Base-by-base conservation (phyloP, 805 yeast genomes). In the Lachancea quebecensis region DNA sequence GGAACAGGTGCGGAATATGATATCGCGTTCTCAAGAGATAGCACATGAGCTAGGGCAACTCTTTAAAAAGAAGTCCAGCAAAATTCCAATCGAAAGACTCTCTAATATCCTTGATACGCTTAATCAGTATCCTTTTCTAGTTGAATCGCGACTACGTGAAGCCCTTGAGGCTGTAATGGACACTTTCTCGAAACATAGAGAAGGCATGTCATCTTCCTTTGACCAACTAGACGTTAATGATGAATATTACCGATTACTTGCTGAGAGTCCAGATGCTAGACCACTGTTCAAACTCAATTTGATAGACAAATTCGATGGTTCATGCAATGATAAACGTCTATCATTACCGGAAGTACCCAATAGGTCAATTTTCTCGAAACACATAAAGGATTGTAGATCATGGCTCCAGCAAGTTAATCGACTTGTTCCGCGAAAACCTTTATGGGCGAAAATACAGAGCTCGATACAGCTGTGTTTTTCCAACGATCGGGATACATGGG, bases 281-380 rank as follows among this genome's bases (percentile, higher is more conserved):
- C n/a, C 39, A 4, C 30, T 41, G 16, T 28, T 7, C 17, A 35
- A 28, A 10, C 30, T 48, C 10, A 35, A 45, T 8, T 27, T 57
- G 4, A 38, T 57, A 1, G 33, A 30, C 2, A 52, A 47, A 16
- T 59, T 64, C 41, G 47, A 54, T 36, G 71, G 70, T n/a, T 62
- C 59, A 3, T 40, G 41, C 0, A 28, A 45, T 5, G 71, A 67
- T 47, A 48, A 51, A 3, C 58, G 77, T 41, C 62, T 71, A 4
- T 38, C 34, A 8, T 57, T 60, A 35, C 44, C 50, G 3, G 66
- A 62, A 8, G 67, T 59, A 6, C 55, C 53, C 28, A 51, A 46
- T 10, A 42, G 45, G n/a, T 38, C 55, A 10, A 38, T 51, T 11
- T 51, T 46, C 40, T 51, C 60, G 2, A 39, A 42, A 27, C 49